Base-by-base conservation (phyloP, 2,329 filamentous ascomycete species). In the Pseudogymnoascus verrucosus region DNA sequence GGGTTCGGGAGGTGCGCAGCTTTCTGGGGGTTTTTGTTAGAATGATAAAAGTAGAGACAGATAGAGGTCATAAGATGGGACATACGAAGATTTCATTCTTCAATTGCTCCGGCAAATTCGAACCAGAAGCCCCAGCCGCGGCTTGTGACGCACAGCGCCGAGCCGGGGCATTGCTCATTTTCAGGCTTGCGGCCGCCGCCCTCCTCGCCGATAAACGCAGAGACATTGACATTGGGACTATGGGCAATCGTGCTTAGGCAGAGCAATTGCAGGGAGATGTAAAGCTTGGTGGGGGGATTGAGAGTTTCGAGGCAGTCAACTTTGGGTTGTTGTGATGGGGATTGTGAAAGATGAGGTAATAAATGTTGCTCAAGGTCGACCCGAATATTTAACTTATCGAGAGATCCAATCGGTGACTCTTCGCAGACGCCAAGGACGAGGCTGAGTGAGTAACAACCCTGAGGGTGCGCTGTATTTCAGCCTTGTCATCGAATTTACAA, bases 1-100 rank as follows among this genome's bases (percentile, higher is more conserved):
- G 89, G 83, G 68, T 89, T 91, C 8, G 89, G 81, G 11, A 89
- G 73, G 2, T 74, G 70, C 21, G 77, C 73, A 59, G 68, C 67
- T 39, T 65, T 65, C 70, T 72, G 60, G 4, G 54, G 37, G 42
- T 60, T 31, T 31, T 64, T 36, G 60, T 64, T 31, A 62, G 47
- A 40, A 63, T 65, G 31, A 66, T 11, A 21, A 60, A 28, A 51
- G 23, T 51, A 51, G 7, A 51, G 44, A n/a, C 28, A 19, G 26
- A 44, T 40, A 8, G 10, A 14, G 36, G 14, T 14, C 61, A 4
- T 39, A 8, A 37, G 37, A 21, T 5, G 12, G 5, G 31, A 66
- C 73, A 63, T 64, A 78, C 77, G 57, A 72, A 70, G 60, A 76
- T 75, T 59, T 69, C 71, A 64, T 74, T 71, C 66, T 73, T 73